A percentile compares a stretch with the other conserved stretches of the same genome.
These are phyloP conservation scores for Phytophthora citrophthora DNA, from an alignment of 352 stramenopile genomes.

Conservation along the genomic window DNA sequence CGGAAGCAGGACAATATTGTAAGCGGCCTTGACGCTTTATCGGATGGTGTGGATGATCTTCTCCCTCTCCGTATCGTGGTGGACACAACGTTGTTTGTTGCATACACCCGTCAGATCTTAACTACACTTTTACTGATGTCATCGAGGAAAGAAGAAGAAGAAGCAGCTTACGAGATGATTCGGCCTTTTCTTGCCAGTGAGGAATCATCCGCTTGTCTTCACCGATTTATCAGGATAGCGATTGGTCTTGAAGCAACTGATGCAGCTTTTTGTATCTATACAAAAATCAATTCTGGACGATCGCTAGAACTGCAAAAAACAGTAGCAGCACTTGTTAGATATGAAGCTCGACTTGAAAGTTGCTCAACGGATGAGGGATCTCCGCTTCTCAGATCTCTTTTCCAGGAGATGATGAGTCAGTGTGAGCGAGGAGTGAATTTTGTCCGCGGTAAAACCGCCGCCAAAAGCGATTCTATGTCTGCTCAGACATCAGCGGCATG, in stretches of 20 bases:
- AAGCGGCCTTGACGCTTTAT: background rate
- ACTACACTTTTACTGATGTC: constrained; percentile 32
- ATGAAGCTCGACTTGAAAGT: constrained; percentile 6
- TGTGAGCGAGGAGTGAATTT: constrained; percentile 14
- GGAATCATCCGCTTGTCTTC: constrained; percentile 19
- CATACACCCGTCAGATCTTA: constrained; percentile 40
- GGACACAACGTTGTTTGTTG: constrained; percentile 35
- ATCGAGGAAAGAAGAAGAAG: constrained; percentile 2
- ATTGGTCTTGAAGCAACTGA: constrained; percentile 40
- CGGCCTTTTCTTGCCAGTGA: constrained; percentile 21
- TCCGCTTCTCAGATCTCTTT: constrained; percentile 37
- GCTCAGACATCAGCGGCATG: constrained; percentile 23
- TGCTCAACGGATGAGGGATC: background rate
- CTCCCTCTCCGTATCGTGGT: constrained; percentile 39
- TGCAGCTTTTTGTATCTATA: constrained; percentile 4
- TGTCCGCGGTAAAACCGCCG: background rate
- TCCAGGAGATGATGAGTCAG: constrained; percentile 28
- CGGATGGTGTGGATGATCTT: constrained; percentile 14
- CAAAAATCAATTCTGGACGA: background rate
- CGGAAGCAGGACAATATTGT: background rate
- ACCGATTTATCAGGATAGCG: constrained; percentile 29
- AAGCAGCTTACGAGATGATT: constrained; percentile 24
- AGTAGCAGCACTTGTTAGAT: constrained; percentile 12
- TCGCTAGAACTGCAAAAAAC: constrained; percentile 24
- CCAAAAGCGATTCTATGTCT: constrained; percentile 14